A percentile compares a stretch with the other conserved stretches of the same genome.
These are phyloP conservation scores for Rhizophagus sp. DNA, from an alignment of 192 early-diverging fungal genomes.

Conservation along the genomic window DNA sequence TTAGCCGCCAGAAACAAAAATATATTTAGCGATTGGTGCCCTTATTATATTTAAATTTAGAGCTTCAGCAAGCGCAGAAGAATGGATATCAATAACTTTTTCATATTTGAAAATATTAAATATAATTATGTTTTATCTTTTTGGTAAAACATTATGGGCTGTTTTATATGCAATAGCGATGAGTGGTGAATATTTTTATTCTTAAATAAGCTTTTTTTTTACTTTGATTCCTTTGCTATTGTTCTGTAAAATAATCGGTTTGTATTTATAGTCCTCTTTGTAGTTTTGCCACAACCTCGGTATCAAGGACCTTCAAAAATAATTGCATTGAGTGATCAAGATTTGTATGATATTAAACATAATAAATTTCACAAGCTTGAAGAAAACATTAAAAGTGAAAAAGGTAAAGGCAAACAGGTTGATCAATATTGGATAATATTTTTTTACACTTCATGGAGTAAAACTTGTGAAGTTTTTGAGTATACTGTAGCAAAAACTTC, in stretches of 20 bases:
- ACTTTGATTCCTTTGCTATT: not conserved
- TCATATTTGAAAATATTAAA: conserved; percentile 21
- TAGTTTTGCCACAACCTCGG: conserved; percentile 50
- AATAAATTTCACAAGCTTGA: conserved; percentile 34
- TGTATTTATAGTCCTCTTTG: conserved; percentile 37
- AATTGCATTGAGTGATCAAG: conserved; percentile 39
- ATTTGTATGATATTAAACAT: conserved; percentile 27
- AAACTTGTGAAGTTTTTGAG: conserved; percentile 54
- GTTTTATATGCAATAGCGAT: conserved; percentile 9
- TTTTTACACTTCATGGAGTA: conserved; percentile 54
- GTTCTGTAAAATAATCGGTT: not conserved
- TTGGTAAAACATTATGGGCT: conserved; percentile 3
- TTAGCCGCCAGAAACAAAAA: conserved; percentile 22
- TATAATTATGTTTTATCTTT: conserved; percentile 22
- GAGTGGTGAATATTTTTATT: conserved; percentile 4
- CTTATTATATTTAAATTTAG: conserved; percentile 24
- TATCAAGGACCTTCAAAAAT: conserved; percentile 55
- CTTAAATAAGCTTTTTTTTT: not conserved
- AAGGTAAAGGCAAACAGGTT: conserved; percentile 8
- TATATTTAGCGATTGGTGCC: conserved; percentile 1
- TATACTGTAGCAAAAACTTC: conserved; percentile 50
- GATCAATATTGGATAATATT: conserved; percentile 55
- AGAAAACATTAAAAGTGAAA: conserved; percentile 28
- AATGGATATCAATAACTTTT: conserved; percentile 25
- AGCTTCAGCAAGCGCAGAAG: conserved; percentile 15